phyloP scores from a whole-genome alignment of 2,329 filamentous ascomycete genomes.

The Hypoxylon sp. region DNA sequence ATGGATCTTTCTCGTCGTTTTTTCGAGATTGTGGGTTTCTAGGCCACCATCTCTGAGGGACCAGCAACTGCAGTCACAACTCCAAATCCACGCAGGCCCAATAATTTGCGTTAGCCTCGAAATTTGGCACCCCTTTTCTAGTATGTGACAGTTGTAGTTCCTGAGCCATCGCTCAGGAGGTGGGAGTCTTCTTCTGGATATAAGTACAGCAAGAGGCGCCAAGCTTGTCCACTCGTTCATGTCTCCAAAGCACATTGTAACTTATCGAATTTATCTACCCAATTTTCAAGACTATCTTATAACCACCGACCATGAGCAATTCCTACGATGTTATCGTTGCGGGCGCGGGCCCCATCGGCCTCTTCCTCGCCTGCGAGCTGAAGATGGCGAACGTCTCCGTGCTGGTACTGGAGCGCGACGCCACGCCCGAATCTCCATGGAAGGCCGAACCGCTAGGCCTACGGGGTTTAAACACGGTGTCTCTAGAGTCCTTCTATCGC shows the following conservation, averaged over 20 bases:
- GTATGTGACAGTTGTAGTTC: not conserved
- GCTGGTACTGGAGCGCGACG: conserved; percentile 56
- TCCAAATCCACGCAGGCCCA: not conserved
- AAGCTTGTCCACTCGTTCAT: not conserved
- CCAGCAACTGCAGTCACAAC: not conserved
- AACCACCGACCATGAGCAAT: conserved; percentile 30
- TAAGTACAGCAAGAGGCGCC: not conserved
- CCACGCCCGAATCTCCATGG: conserved; percentile 47
- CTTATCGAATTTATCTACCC: not conserved
- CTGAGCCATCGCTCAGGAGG: not conserved
- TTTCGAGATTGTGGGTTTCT: not conserved
- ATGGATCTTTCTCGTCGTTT: not conserved
- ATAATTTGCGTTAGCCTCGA: not conserved
- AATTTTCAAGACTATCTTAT: not conserved
- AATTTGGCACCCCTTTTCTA: not conserved
- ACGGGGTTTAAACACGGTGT: conserved; percentile 55
- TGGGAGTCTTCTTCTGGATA: not conserved
- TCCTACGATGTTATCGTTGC: conserved; percentile 56
- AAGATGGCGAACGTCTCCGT: conserved; percentile 54
- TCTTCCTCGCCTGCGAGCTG: conserved; percentile 58
- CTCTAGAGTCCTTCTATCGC: conserved; percentile 57
- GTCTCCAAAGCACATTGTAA: conserved; percentile 1
- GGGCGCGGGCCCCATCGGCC: conserved; percentile 57
- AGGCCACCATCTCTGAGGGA: not conserved
- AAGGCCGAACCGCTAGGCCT: conserved; percentile 52